Conservation (phyloP, 2,329 filamentous ascomycete species). For the Chaetomium strumarium region DNA sequence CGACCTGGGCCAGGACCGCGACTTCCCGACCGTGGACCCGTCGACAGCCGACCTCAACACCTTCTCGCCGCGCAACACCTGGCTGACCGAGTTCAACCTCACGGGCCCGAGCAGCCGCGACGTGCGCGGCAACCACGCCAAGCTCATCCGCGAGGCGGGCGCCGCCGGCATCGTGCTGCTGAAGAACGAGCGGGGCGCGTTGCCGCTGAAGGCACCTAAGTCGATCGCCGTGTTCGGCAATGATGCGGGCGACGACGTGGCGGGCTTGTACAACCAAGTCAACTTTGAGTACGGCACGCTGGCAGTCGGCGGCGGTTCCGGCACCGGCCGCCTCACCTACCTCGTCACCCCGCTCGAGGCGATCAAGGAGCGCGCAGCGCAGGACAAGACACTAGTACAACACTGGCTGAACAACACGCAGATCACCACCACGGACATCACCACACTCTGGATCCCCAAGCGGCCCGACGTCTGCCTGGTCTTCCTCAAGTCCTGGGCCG, state of each 20-base stretch:
- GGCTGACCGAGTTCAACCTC: constrained; percentile 72
- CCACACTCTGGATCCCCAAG: no score
- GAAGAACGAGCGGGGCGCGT: constrained; percentile 71
- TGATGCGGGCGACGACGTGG: constrained; percentile 70
- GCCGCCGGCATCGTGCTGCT: constrained; percentile 80
- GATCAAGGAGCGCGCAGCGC: constrained; percentile 55
- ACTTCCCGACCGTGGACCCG: constrained; percentile 76
- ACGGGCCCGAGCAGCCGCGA: no score
- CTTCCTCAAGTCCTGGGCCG: no score
- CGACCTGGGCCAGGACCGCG: constrained; percentile 54
- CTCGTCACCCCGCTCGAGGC: constrained; percentile 68
- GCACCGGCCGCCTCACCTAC: constrained; percentile 68
- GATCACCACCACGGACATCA: no score
- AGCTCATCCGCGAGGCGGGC: constrained; percentile 68
- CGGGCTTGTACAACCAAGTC: constrained; percentile 72
- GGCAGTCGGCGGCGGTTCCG: constrained; percentile 75
- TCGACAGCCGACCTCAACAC: constrained; percentile 67
- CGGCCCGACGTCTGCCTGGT: no score
- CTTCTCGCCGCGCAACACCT: constrained; percentile 52
- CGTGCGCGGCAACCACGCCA: constrained; percentile 69
- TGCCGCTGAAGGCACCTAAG: constrained; percentile 75
- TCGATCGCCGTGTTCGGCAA: constrained; percentile 74
- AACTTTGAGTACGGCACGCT: constrained; percentile 55
- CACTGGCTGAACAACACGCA: no score
- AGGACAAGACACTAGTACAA: constrained; percentile 57